Percentiles rank a stretch among this genome's conserved stretches.
Evolutionary conservation across 1,284 basidiomycete genomes (phyloP).

Genomic region (Ganoderma meredithae): DNA sequence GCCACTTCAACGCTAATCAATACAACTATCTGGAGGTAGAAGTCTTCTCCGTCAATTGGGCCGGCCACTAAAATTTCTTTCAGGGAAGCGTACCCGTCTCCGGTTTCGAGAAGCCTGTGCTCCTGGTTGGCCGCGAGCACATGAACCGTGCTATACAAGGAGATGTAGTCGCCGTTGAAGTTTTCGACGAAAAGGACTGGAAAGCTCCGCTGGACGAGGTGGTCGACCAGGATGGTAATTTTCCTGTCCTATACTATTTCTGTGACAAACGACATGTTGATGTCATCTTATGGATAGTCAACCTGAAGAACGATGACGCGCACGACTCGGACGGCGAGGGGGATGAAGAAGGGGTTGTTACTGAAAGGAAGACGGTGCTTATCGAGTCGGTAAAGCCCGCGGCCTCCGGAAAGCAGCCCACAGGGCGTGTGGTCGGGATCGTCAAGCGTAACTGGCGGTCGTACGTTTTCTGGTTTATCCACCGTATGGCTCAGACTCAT

Average conservation of each 20-base stretch:
- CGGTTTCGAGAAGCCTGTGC: slow-evolving; percentile 78
- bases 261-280: slow-evolving; percentile 15
- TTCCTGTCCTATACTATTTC: not conserved
- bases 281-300: slow-evolving; percentile 55
- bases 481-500: slow-evolving; percentile 18
- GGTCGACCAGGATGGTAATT: slow-evolving; percentile 87
- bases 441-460: slow-evolving; percentile 97
- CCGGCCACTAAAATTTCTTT: slow-evolving; percentile 5
- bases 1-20: slow-evolving; percentile 94
- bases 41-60: not conserved
- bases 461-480: slow-evolving; percentile 51
- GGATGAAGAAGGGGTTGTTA: slow-evolving; percentile 55
- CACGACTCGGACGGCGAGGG: slow-evolving; percentile 74
- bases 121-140: slow-evolving; percentile 89
- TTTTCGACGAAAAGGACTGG: slow-evolving; percentile 92
- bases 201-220: slow-evolving; percentile 93
- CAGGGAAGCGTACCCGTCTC: slow-evolving; percentile 86
- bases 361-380: slow-evolving; percentile 58
- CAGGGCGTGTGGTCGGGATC: slow-evolving; percentile 91
- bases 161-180: slow-evolving; percentile 91
- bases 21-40: slow-evolving; percentile 95
- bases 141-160: slow-evolving; percentile 98
- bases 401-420: slow-evolving; percentile 78
- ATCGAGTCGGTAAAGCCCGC: slow-evolving; percentile 49
- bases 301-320: slow-evolving; percentile 90